These are phyloP conservation scores for Diatrype stigma DNA, from an alignment of 2,329 filamentous ascomycete species.

Conservation along the genomic window DNA sequence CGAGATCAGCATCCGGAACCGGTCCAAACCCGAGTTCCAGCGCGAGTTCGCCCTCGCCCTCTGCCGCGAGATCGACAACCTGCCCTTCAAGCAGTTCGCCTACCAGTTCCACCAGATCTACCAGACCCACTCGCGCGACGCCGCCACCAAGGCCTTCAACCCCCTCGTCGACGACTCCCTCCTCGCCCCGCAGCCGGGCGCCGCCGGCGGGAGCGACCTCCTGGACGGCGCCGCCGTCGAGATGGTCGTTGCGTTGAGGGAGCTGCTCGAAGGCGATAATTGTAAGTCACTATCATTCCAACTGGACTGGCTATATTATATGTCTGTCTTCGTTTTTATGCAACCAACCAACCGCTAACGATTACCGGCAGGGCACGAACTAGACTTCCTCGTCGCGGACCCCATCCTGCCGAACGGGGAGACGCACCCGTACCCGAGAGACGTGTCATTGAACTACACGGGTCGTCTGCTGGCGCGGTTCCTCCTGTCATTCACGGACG, in stretches of 20 bases:
- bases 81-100: slow-evolving; percentile 57
- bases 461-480: slow-evolving; percentile 52
- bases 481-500: slow-evolving; percentile 49
- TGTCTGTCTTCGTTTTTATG: too few species aligned
- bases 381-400: slow-evolving; percentile 43
- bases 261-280: slow-evolving; percentile 37
- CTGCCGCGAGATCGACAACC: slow-evolving; percentile 50
- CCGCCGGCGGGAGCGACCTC: slow-evolving; percentile 36
- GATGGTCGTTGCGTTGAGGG: slow-evolving; percentile 42
- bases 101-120: slow-evolving; percentile 59
- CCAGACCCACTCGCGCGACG: slow-evolving; percentile 51
- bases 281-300: slow-evolving; percentile 34
- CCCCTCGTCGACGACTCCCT: slow-evolving; percentile 45
- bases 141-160: slow-evolving; percentile 48
- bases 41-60: slow-evolving; percentile 42
- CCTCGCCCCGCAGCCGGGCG: too few species aligned
- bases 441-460: slow-evolving; percentile 47
- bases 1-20: slow-evolving; percentile 41
- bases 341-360: too few species aligned
- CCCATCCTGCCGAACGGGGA: slow-evolving; percentile 42
- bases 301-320: too few species aligned
- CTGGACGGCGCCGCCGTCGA: slow-evolving; percentile 42
- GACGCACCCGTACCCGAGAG: slow-evolving; percentile 41
- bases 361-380: slow-evolving; percentile 30
- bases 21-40: slow-evolving; percentile 31